Evolutionary conservation across 495 filamentous ascomycete genomes (phyloP).

Genomic region (Ascobolus immersus): DNA sequence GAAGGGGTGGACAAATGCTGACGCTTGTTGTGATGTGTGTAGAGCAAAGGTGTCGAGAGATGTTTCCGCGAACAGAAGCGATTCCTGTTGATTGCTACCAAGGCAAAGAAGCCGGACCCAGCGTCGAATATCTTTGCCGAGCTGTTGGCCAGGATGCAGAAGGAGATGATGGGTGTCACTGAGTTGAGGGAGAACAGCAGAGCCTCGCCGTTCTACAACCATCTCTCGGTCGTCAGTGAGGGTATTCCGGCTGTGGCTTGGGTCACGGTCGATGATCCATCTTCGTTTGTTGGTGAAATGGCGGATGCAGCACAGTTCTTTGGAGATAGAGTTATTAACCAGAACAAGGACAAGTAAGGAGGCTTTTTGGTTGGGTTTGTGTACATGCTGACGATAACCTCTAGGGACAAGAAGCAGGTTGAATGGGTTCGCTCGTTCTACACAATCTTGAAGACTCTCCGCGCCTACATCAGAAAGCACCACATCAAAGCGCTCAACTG

Average conservation of each 20-base stretch:
- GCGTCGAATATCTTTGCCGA: constrained; percentile 39
- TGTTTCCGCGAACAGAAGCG: constrained; percentile 61
- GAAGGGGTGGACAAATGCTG: neutral
- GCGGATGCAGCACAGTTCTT: constrained; percentile 63
- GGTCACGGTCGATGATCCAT: constrained; percentile 58
- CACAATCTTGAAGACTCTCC: constrained; percentile 54
- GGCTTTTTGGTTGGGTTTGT: neutral
- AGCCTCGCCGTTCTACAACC: constrained; percentile 39
- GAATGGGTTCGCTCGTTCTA: constrained; percentile 78
- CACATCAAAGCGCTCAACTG: constrained; percentile 58
- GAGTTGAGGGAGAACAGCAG: constrained; percentile 59
- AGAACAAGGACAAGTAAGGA: constrained; percentile 69
- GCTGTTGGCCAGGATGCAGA: constrained; percentile 59
- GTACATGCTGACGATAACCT: neutral
- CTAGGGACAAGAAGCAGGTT: constrained; percentile 48
- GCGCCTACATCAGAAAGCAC: constrained; percentile 55
- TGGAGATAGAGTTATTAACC: constrained; percentile 70
- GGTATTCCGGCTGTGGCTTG: constrained; percentile 65
- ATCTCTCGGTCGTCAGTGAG: constrained; percentile 66
- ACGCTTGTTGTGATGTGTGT: neutral
- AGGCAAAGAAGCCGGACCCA: constrained; percentile 71
- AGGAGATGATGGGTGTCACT: constrained; percentile 45
- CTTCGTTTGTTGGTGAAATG: constrained; percentile 53
- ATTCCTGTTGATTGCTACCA: constrained; percentile 67
- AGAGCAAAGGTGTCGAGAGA: constrained; percentile 16